Conservation (phyloP, 169 alveolate genomes). For the Condylostoma magnum region DNA sequence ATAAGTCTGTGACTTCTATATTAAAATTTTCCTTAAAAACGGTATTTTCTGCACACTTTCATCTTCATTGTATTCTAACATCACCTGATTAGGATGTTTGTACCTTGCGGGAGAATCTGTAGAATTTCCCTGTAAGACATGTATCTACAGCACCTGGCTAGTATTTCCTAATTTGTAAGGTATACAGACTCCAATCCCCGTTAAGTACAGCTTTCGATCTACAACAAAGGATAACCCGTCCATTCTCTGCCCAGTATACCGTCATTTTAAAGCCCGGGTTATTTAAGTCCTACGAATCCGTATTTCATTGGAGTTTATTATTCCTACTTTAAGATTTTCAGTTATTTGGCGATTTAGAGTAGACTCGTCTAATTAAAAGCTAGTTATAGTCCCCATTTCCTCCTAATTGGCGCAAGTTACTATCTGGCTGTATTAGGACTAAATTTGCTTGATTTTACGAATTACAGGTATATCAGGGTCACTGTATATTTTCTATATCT, state of each 20-base stretch:
- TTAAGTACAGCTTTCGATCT: not conserved
- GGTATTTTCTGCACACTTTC: not conserved
- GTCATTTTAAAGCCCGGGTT: slow-evolving; percentile 27
- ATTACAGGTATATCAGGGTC: not conserved
- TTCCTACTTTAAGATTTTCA: not conserved
- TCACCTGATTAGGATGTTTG: slow-evolving; percentile 1
- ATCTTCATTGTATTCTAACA: slow-evolving; percentile 3
- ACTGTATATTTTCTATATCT: not conserved
- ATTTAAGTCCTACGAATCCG: slow-evolving; percentile 9
- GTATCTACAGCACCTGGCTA: not conserved
- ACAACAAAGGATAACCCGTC: slow-evolving; percentile 17
- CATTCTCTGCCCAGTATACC: slow-evolving; percentile 25
- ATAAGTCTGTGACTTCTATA: not conserved
- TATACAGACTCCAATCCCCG: slow-evolving; percentile 22
- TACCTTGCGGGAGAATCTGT: not conserved
- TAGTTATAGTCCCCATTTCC: not conserved
- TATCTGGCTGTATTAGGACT: not conserved
- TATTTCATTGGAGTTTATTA: slow-evolving; percentile 7
- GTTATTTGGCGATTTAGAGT: not conserved
- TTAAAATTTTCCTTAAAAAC: not conserved
- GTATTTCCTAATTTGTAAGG: slow-evolving; percentile 22
- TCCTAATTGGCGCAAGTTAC: not conserved
- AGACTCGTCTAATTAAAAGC: not conserved
- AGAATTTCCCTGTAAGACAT: slow-evolving; percentile 13
- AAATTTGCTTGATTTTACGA: not conserved